Evolutionary conservation across 2,329 filamentous ascomycete genomes (phyloP), one percentile per base, ranked within the genome.

Genomic region (Verticillium isaacii): DNA sequence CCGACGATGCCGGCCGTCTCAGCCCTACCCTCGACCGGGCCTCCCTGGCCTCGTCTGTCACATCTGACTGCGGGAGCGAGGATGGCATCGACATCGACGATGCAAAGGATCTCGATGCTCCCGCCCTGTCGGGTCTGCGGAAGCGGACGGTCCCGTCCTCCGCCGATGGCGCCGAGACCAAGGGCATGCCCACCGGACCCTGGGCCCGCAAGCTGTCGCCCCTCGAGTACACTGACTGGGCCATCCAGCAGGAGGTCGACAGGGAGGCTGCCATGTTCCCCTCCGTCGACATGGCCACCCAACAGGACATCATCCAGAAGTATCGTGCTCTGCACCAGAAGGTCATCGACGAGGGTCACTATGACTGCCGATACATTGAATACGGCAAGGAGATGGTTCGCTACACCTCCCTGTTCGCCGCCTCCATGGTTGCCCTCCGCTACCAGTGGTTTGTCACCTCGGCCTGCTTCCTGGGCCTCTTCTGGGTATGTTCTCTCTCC

Each of bases 381-480:
- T 89, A 89, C 63, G 82, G 71, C 63, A 84, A 83, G 71, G 86
- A 89, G 69, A 72, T 79, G 66, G 64, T 77, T n/a, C 82, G 86
- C 12, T 88, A 87, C 67, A 67, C 70, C 0, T 65, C 74, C 0
- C 71, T 89, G 7, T 88, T 89, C 62, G 67, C 64, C 0, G 61
- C 71, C 0, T 88, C 85, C 68, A 61, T 80, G 11, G 68, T 76
- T 19, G 67, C 78, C 2, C 73, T 89, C 2, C 72, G 73, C 61
- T 69, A 72, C 36, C 75, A 77, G 45, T 88, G 85, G 83, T 88
- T 85, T 70, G 70, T 83, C 59, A 78, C 80, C 1, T 87, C 85
- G 3, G 83, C 85, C 39, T 65, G 82, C 19, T 85, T 83, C 65
- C 71, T 89, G n/a, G 87, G 86, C 3, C 61, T 85, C 15, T 88